Base-by-base conservation (phyloP, 257 asterid species). In the Linderniella brevidens region DNA sequence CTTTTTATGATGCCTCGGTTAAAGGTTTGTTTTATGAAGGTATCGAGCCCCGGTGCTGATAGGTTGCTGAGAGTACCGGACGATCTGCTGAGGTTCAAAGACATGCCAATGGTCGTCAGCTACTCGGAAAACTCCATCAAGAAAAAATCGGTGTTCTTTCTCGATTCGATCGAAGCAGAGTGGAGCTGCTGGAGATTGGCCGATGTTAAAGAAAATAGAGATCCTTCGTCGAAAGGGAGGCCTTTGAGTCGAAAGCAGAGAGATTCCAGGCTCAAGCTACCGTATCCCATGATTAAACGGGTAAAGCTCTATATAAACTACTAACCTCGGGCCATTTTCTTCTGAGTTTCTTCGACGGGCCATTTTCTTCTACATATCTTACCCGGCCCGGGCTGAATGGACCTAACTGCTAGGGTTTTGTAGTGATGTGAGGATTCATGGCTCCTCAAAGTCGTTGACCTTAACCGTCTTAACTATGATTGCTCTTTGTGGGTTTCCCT, bases 21-120 rank as follows among this genome's bases (percentile, higher is more conserved):
- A 12, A 35, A 15, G 13, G 37, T 57, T 42, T 42, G 57, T 61
- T 59, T 38, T 47, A 9, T 50, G 48, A 35, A 87, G 97, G 95
- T 88, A 52, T 84, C 95, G 5, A 84, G 94, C 40, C 94, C 94
- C 17, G 92, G 95, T 45, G 87, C 84, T 0, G 93, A 84, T 54
- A 72, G 95, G 57, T 73, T 88, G 50, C 69, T 88, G 16, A 80
- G 70, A 72, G 76, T 88, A 19, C 98, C 95, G 0, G 92, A 76
- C 8, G 95, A 84, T 63, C 66, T 84, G 64, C 13, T 25, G 62
- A 76, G 95, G 69, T 88, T 88, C 73, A 74, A 61, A 54, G 85
- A 70, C 58, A 68, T 71, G 92, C 71, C 78, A 8, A 84, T 88
- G 95, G 58, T 72, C 36, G 79, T 88, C 49, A 72, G n/a, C 61